Conservation (phyloP, 2,329 filamentous ascomycete species). For the Ilyonectria mors-panacis region DNA sequence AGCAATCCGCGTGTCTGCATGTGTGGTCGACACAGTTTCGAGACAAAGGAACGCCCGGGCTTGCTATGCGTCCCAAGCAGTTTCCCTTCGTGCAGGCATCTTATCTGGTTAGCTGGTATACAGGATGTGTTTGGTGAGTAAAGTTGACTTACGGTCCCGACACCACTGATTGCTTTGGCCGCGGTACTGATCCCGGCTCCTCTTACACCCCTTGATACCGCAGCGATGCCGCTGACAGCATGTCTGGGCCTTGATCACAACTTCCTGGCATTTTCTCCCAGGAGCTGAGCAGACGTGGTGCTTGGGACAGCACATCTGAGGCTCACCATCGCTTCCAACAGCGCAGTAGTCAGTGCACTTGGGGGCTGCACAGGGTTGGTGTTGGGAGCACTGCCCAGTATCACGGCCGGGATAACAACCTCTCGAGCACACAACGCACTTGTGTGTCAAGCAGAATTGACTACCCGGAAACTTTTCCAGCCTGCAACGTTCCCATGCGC, state of each 20-base stretch:
- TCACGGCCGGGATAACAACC: conserved; percentile 6
- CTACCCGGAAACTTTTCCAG: conserved; percentile 12
- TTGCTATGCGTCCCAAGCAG: conserved; percentile 8
- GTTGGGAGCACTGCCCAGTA: conserved; percentile 13
- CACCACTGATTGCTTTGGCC: conserved; percentile 27
- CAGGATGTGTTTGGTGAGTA: neutral
- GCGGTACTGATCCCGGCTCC: conserved; percentile 18
- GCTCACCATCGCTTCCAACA: neutral
- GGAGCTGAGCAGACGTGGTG: conserved; percentile 32
- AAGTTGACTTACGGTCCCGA: conserved; percentile 30
- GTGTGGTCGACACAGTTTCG: conserved; percentile 30
- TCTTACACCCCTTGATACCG: conserved; percentile 8
- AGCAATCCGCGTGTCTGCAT: conserved; percentile 22
- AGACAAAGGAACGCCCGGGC: conserved; percentile 8
- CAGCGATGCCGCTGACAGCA: conserved; percentile 34
- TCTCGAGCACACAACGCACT: conserved; percentile 12
- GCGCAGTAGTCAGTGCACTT: conserved; percentile 18
- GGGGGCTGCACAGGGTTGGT: conserved; percentile 34
- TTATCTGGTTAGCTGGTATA: conserved; percentile 21
- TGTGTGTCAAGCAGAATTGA: conserved; percentile 19
- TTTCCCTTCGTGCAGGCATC: conserved; percentile 30
- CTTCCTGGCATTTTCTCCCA: conserved; percentile 13
- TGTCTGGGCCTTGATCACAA: conserved; percentile 19
- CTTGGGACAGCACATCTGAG: conserved; percentile 23
- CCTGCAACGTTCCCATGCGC: conserved; percentile 2